These are phyloP conservation scores for Nakazawaea sp. DNA, from an alignment of 805 yeast genomes.

Conservation along the genomic window DNA sequence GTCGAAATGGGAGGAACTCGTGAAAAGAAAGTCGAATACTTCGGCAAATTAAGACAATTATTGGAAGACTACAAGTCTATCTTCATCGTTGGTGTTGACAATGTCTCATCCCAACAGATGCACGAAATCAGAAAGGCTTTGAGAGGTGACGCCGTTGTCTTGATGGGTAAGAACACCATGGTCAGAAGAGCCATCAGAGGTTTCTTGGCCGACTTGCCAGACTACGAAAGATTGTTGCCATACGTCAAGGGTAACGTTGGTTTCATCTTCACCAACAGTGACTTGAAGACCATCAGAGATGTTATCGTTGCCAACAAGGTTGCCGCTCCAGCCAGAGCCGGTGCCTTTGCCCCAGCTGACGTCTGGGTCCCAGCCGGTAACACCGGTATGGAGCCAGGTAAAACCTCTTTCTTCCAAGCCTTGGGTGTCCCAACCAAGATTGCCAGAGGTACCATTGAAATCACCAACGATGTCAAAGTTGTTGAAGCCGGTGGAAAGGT, in stretches of 20 bases:
- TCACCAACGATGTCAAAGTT: conserved; percentile 94
- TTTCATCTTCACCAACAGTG: conserved; percentile 97
- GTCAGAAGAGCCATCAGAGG: conserved; percentile 99
- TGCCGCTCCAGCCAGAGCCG: conserved; percentile 99
- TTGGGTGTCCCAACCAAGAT: conserved; percentile 99
- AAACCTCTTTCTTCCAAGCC: conserved; percentile 99
- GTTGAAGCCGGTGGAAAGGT: conserved; percentile 81
- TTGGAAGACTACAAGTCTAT: conserved; percentile 96
- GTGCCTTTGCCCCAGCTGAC: conserved; percentile 98
- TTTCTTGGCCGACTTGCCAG: conserved; percentile 89
- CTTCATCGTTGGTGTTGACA: conserved; percentile 99
- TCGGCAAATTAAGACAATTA: conserved; percentile 89
- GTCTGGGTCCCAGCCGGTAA: conserved; percentile 98
- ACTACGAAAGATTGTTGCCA: conserved; percentile 91
- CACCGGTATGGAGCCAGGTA: conserved; percentile 99
- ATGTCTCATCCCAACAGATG: conserved; percentile 99
- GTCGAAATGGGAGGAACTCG: conserved; percentile 99
- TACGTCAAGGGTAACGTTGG: conserved; percentile 98
- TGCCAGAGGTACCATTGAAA: conserved; percentile 99
- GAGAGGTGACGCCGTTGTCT: conserved; percentile 90
- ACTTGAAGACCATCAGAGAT: conserved; percentile 90
- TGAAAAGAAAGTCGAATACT: conserved; percentile 95
- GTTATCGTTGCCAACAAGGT: conserved; percentile 85
- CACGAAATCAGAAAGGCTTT: conserved; percentile 98
- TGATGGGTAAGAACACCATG: conserved; percentile 99